Conservation (phyloP, 345 rosid species). For the Populus nigra region DNA sequence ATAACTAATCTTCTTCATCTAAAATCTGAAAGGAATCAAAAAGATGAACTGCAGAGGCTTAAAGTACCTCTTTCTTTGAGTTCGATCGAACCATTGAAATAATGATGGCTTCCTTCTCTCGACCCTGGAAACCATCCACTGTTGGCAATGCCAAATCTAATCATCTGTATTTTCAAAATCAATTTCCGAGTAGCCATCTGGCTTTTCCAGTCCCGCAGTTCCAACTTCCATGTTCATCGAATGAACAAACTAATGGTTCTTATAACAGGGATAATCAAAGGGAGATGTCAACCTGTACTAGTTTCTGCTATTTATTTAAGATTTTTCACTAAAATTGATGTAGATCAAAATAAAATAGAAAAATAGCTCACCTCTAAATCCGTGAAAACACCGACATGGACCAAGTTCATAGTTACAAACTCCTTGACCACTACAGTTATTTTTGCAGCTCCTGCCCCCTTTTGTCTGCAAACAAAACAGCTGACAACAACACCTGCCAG, state of each 20-base stretch:
- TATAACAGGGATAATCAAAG: too few relatives aligned
- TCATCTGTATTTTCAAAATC: too few relatives aligned
- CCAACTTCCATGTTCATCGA: too few relatives aligned
- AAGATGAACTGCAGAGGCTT: neutral
- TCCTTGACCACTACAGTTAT: conserved; percentile 77
- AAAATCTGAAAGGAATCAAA: conserved; percentile 1
- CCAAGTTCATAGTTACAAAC: conserved; percentile 84
- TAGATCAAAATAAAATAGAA: neutral
- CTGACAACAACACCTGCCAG: neutral
- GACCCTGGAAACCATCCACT: conserved; percentile 97
- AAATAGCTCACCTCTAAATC: conserved; percentile 56
- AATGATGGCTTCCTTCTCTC: conserved; percentile 92
- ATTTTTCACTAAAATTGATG: neutral
- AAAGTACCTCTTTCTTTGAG: conserved; percentile 71
- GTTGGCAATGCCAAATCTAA: too few relatives aligned
- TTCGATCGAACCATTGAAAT: conserved; percentile 97
- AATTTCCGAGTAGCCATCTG: too few relatives aligned
- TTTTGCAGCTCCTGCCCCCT: conserved; percentile 64
- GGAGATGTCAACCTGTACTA: neutral
- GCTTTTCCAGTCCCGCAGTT: too few relatives aligned
- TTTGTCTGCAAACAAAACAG: conserved; percentile 49
- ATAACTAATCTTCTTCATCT: neutral
- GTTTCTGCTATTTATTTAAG: neutral
- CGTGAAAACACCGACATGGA: conserved; percentile 83
- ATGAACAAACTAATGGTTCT: too few relatives aligned